Base-by-base conservation (phyloP, 257 asterid genomes). In the Ophiorrhiza pumila region DNA sequence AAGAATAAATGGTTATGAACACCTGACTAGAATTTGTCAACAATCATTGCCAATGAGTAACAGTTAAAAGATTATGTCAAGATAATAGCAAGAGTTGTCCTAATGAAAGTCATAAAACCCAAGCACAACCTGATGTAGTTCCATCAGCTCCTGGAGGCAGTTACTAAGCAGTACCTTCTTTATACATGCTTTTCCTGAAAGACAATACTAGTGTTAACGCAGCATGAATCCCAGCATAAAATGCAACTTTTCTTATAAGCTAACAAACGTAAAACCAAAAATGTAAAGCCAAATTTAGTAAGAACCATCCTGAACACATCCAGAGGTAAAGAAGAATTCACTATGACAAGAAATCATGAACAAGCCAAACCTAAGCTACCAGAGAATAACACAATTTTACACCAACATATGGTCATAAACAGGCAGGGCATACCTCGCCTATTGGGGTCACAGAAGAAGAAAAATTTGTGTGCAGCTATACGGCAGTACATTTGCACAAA, bases 131-230 rank as follows among this genome's bases (percentile, higher is more conserved):
- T 92, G 98, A 88, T 95, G 99, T 60, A 95, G 87, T 81, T 95
- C 99, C 98, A 95, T 95, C 75, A 95, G 89, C 85, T 95, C 98
- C 85, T 92, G 99, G 71, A 95, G 97, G 79, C 99, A 92, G 85
- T 95, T 92, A 84, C 99, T 95, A 31, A 95, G 97, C 74, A 95
- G 87, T 58, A 95, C 90, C 83, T 92, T 95, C 87, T 95, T 95
- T 82, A 95, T 92, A 92, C 99, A 95, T 56, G 98, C 98, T 86
- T 92, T 95, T 74, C 98, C 99, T 95, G 91, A 77, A 68, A 74
- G 72, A 74, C 52, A 29, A 61, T 13, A 45, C 4, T 13, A 41
- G 18, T 9, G 23, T 72, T 50, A 34, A 32, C 29, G 72, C 65
- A 74, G 37, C 6, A 31, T 25, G 35, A 17, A 59, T 43, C 67